A percentile compares a stretch with the other conserved stretches of the same genome.
Conservation (phyloP, 192 early-diverging fungal genomes). For the Gigaspora rosea region DNA sequence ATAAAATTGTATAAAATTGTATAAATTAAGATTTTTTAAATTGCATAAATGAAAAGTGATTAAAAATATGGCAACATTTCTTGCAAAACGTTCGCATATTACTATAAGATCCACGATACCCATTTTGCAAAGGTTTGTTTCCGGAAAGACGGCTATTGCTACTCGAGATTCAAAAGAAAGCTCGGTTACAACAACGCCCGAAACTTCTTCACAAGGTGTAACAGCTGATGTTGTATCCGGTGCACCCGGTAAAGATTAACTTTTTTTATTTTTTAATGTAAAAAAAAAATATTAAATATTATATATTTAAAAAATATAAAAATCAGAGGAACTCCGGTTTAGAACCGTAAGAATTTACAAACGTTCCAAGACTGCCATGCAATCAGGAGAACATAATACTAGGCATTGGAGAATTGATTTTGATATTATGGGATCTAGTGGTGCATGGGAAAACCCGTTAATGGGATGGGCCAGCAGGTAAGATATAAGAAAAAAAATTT, state of each 20-base stretch:
- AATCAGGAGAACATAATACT: slow-evolving; percentile 76
- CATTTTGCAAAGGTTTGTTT: no score
- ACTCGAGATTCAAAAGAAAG: neutral
- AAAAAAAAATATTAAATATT: neutral
- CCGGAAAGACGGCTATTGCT: no score
- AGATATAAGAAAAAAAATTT: neutral
- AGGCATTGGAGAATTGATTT: slow-evolving; percentile 91
- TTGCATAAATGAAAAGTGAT: no score
- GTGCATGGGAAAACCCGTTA: slow-evolving; percentile 89
- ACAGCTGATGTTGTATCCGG: slow-evolving; percentile 25
- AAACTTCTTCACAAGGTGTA: neutral
- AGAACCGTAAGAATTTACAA: slow-evolving; percentile 85
- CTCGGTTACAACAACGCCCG: neutral
- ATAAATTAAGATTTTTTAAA: no score
- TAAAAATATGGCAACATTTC: no score
- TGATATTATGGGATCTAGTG: slow-evolving; percentile 73
- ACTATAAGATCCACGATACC: no score
- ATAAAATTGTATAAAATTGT: no score
- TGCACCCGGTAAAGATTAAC: neutral
- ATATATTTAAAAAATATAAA: neutral
- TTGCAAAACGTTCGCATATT: no score
- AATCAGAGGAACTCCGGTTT: slow-evolving; percentile 57
- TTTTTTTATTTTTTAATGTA: neutral
- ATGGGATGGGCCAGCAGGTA: slow-evolving; percentile 93
- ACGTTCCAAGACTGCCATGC: slow-evolving; percentile 82